phyloP scores from a whole-genome alignment of 192 early-diverging fungal genomes.

The Coemansia sp. region DNA sequence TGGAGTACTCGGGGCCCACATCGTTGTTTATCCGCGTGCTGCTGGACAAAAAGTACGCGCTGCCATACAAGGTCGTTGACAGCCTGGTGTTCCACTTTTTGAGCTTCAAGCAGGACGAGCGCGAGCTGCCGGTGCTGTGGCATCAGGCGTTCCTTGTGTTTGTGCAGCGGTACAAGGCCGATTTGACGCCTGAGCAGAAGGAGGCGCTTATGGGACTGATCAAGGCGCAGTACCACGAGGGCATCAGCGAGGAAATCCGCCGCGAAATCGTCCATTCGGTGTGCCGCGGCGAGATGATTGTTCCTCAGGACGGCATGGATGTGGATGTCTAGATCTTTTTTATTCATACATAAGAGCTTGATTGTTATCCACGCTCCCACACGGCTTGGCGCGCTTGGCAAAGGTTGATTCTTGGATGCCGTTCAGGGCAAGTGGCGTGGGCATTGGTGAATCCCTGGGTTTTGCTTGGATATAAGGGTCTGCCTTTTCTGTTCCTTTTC shows the following conservation, averaged over 20 bases:
- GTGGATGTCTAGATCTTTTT: slow-evolving; percentile 19
- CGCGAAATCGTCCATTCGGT: slow-evolving; percentile 77
- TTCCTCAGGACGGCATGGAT: slow-evolving; percentile 57
- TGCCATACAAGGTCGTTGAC: slow-evolving; percentile 96
- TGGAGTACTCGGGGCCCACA: slow-evolving; percentile 97
- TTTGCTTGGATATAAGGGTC: background rate
- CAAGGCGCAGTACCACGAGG: slow-evolving; percentile 72
- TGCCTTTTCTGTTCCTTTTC: slow-evolving; percentile 5
- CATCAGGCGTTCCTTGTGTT: slow-evolving; percentile 95
- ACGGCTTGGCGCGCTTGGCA: background rate
- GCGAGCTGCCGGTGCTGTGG: slow-evolving; percentile 94
- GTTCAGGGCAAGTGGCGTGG: slow-evolving; percentile 9
- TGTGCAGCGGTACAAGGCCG: slow-evolving; percentile 95
- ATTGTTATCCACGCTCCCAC: slow-evolving; percentile 7
- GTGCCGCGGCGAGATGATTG: slow-evolving; percentile 67
- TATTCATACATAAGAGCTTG: slow-evolving; percentile 4
- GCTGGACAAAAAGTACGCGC: slow-evolving; percentile 96
- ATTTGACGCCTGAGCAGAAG: slow-evolving; percentile 92
- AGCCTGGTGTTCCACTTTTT: slow-evolving; percentile 94
- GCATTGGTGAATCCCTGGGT: background rate
- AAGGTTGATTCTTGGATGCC: background rate
- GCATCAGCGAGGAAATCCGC: slow-evolving; percentile 91
- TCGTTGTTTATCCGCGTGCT: slow-evolving; percentile 92
- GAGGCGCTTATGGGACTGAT: slow-evolving; percentile 81
- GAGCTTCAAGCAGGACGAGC: slow-evolving; percentile 78